Conservation (phyloP, 139 green algal genomes). For the Chlorella vulgaris region DNA sequence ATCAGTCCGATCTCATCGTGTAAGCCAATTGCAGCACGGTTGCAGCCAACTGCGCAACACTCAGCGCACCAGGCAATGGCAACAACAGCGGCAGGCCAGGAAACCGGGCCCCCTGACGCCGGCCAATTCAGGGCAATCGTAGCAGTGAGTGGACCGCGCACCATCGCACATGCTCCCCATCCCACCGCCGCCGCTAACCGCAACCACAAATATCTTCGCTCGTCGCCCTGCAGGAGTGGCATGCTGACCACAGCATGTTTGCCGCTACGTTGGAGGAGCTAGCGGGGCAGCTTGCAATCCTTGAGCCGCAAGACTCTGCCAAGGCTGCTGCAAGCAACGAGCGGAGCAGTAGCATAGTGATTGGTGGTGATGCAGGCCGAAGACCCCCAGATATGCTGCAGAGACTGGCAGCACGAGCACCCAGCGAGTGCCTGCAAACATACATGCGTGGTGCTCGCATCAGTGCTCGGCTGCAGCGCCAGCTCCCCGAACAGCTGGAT, state of each 20-base stretch:
- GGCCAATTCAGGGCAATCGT: background rate
- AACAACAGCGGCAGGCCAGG: background rate
- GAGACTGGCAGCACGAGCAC: background rate
- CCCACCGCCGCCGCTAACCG: background rate
- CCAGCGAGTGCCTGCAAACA: background rate
- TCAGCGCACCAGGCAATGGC: background rate
- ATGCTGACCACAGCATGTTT: constrained; percentile 21
- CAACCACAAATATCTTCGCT: too few species aligned
- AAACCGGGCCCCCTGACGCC: background rate
- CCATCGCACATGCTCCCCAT: background rate
- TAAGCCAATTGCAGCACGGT: too few species aligned
- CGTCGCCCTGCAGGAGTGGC: constrained; percentile 24
- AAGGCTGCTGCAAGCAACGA: background rate
- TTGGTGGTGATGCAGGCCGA: background rate
- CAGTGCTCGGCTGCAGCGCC: background rate
- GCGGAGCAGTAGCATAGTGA: background rate
- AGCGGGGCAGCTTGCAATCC: constrained; percentile 20
- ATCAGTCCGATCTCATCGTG: too few species aligned
- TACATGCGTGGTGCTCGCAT: background rate
- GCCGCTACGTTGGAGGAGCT: constrained; percentile 28
- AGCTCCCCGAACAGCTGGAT: constrained; percentile 28
- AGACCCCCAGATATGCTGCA: background rate
- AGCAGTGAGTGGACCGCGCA: background rate
- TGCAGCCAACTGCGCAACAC: too few species aligned
- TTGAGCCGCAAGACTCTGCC: background rate